Base-by-base conservation (phyloP, 1,284 basidiomycete genomes). In the Sphaerobolus stellatus region DNA sequence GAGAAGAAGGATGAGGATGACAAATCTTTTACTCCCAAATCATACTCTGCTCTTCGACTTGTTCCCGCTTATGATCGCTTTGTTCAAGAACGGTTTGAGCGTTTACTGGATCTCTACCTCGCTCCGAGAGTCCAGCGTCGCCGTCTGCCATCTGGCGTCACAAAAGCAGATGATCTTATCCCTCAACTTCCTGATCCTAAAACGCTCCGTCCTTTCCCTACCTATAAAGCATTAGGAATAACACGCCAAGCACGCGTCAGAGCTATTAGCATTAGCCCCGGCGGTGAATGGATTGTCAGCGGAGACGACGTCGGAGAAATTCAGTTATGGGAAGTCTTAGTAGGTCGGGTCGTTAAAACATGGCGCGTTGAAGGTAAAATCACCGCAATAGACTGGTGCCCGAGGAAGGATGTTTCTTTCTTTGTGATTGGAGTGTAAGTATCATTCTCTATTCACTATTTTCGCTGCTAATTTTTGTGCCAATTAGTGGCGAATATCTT, bases 91-190 rank as follows among this genome's bases (percentile, higher is more conserved):
- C 84, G 94, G 49, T 98, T 99, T 73, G 87, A 86, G 65, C 87
- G 97, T 27, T 95, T 97, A 71, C 81, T 99, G 33, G 97, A 99
- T 72, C 78, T 99, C 38, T 99, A 99, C 71, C 84, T 99, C 46
- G 97, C 97, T 5, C 97, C 97, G 34, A 84, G 97, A 49, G 86
- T 98, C 62, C 89, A 94, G 62, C 78, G 88, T 56, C 85, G 82
- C 61, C 94, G 91, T 70, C 82, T 98, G 46, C 53, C 53, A 40
- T 47, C 30, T 36, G 53, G 53, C 27, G 92, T 92, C 66, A 91
- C 95, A 57, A 92, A 97, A 67, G 94, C 97, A 1, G 86, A 90
- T 61, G 89, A 87, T 56, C 79, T 99, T 25, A 87, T 99, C 49
- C 97, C 97, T 38, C 95, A 98, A 73, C 78, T 99, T n/a, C 97